phyloP scores from a whole-genome alignment of 192 early-diverging fungal species.

The Gigaspora rosea region DNA sequence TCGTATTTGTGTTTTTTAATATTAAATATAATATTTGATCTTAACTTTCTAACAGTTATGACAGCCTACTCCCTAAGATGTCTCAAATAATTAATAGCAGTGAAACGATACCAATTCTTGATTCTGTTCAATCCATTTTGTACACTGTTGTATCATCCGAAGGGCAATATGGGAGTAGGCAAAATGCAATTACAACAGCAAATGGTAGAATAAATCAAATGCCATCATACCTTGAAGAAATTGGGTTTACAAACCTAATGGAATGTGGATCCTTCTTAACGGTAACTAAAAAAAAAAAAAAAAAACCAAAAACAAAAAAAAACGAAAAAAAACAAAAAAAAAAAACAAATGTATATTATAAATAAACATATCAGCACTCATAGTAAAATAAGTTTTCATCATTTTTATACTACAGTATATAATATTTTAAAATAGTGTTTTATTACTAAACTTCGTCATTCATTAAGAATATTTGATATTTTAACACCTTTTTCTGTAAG shows the following conservation, averaged over 20 bases:
- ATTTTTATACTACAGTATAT: too few relatives aligned
- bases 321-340: neutral
- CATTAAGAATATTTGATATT: too few relatives aligned
- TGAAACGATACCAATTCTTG: constrained; percentile 64
- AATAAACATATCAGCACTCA: too few relatives aligned
- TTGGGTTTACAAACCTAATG: constrained; percentile 56
- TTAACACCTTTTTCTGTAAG: too few relatives aligned
- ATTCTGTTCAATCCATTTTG: constrained; percentile 73
- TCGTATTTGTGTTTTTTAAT: constrained; percentile 28
- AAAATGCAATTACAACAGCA: neutral
- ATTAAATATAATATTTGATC: constrained; percentile 26
- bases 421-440: too few relatives aligned
- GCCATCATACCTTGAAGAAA: constrained; percentile 43
- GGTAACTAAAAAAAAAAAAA: constrained; percentile 41
- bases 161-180: neutral
- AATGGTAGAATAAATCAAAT: constrained; percentile 13
- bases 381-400: too few relatives aligned
- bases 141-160: constrained; percentile 58
- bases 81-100: constrained; percentile 67
- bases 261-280: constrained; percentile 47
- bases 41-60: constrained; percentile 53
- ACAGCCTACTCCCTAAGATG: constrained; percentile 72
- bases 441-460: too few relatives aligned
- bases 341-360: too few relatives aligned
- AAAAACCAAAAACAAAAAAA: neutral